Evolutionary conservation across 2,329 filamentous ascomycete genomes (phyloP), one percentile per base, ranked within the genome.

Genomic region (Aaosphaeria arxii): DNA sequence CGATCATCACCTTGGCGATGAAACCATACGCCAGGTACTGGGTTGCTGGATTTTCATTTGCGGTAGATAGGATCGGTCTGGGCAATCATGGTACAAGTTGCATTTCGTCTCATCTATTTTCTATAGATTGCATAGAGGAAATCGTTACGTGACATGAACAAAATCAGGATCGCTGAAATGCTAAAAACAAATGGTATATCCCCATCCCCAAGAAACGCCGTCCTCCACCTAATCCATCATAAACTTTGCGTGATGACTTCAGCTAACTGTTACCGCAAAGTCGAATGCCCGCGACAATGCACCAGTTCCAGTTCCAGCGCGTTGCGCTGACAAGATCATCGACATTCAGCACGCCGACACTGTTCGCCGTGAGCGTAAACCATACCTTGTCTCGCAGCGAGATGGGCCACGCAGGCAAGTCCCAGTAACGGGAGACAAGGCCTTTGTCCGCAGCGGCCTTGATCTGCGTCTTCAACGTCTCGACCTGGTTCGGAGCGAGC

Each of bases 271-370:
- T 60, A 35, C 58, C 54, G 46, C 62, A 66, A 5, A 66, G 49
- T 5, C 43, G 46, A 33, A 65, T 49, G 2, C 61, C 56, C 11
- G 56, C 61, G 36, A 64, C 47, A 32, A 58, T 44, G 48, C 61
- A 66, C 55, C 56, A 24, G 17, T 24, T 52, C 57, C 62, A 63
- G 49, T 62, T 61, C 58, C 60, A 62, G 38, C 55, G 50, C 13
- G 57, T 56, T 5, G 53, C 52, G 28, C 50, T 53, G 4, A 44
- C 42, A 33, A 62, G 30, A 49, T 62, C 57, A 51, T 59, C 56
- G 3, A 63, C 57, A 48, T 59, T 63, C 40, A 62, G 35, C 45
- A 62, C 51, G 1, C 56, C 58, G 9, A 61, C 52, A 7, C 45
- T 57, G 13, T 52, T 39, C 7, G 54, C 44, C 24, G 47, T 54